Percentiles rank a stretch among this genome's conserved stretches.
phyloP scores from a whole-genome alignment of 352 stramenopile genomes.

The Phytopythium delawarense region DNA sequence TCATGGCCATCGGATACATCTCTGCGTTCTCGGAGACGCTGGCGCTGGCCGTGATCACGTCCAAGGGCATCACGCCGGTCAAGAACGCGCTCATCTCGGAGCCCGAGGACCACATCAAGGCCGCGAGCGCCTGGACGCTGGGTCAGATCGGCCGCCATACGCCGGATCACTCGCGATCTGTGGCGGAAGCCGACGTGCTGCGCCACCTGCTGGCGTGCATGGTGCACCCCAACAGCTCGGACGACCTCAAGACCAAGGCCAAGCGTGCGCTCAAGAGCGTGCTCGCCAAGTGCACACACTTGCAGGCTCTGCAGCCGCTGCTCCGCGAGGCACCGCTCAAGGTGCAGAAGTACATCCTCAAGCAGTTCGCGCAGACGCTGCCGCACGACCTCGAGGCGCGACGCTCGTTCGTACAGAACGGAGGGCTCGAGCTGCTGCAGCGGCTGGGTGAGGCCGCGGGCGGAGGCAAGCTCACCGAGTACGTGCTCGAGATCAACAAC shows the following conservation, averaged over 20 bases:
- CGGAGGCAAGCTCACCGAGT: slow-evolving; percentile 91
- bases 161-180: slow-evolving; percentile 89
- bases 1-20: slow-evolving; percentile 96
- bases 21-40: slow-evolving; percentile 94
- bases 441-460: slow-evolving; percentile 89
- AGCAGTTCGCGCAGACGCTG: slow-evolving; percentile 93
- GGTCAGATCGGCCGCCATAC: slow-evolving; percentile 94
- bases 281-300: slow-evolving; percentile 93
- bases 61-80: slow-evolving; percentile 90
- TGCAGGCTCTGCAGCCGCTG: slow-evolving; percentile 90
- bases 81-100: slow-evolving; percentile 92
- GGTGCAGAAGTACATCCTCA: slow-evolving; percentile 96
- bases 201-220: slow-evolving; percentile 92
- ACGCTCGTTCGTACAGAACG: slow-evolving; percentile 91
- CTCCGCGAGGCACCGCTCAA: slow-evolving; percentile 91
- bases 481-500: slow-evolving; percentile 95
- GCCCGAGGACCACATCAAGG: slow-evolving; percentile 95
- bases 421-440: slow-evolving; percentile 91
- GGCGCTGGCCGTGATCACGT: slow-evolving; percentile 92
- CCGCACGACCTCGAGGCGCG: slow-evolving; percentile 92
- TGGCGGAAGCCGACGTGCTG: slow-evolving; percentile 92
- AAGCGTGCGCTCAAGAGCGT: slow-evolving; percentile 94
- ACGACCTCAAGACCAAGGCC: slow-evolving; percentile 93
- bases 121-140: slow-evolving; percentile 92
- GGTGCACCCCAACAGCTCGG: slow-evolving; percentile 88